Evolutionary conservation across 345 rosid species (phyloP).

Genomic region (Psidium friedrichsthalianum): DNA sequence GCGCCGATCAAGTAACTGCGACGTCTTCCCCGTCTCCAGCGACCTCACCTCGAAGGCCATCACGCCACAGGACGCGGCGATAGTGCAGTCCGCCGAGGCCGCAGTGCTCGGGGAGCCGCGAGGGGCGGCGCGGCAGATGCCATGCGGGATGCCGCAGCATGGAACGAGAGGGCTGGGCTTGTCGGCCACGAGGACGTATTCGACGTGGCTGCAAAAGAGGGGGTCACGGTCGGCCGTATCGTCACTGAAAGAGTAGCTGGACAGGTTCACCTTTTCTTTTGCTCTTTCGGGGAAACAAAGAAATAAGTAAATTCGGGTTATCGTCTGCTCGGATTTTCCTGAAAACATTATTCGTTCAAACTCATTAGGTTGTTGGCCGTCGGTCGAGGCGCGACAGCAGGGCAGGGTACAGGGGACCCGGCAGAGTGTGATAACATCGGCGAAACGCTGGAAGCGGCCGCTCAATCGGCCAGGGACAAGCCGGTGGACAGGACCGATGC

Average conservation of each 20-base stretch:
- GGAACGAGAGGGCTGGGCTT: slow-evolving; percentile 18
- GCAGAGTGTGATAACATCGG: slow-evolving; percentile 6
- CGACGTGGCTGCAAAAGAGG: not conserved
- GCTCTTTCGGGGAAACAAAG: not conserved
- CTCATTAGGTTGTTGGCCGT: slow-evolving; percentile 11
- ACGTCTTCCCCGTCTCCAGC: slow-evolving; percentile 16
- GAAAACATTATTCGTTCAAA: not conserved
- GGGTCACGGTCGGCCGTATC: slow-evolving; percentile 8
- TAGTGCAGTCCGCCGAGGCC: slow-evolving; percentile 21
- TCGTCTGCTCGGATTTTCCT: not conserved
- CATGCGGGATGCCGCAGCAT: slow-evolving; percentile 8
- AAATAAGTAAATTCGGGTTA: not conserved
- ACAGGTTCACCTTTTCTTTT: slow-evolving; percentile 1
- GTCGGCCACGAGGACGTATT: slow-evolving; percentile 1
- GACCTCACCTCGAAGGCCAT: slow-evolving; percentile 17
- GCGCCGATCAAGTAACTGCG: slow-evolving; percentile 20
- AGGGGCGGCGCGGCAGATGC: slow-evolving; percentile 5
- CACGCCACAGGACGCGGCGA: slow-evolving; percentile 15
- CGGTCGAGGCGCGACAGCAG: not conserved
- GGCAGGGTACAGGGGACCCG: not conserved
- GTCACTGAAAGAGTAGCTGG: slow-evolving; percentile 13
- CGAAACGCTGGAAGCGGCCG: slow-evolving; percentile 11
- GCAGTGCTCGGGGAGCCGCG: slow-evolving; percentile 5
- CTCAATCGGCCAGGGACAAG: slow-evolving; percentile 8
- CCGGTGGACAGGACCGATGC: slow-evolving; percentile 12